These are phyloP conservation scores for Solanum chacoense DNA, from an alignment of 305 asterid species.

Conservation along the genomic window DNA sequence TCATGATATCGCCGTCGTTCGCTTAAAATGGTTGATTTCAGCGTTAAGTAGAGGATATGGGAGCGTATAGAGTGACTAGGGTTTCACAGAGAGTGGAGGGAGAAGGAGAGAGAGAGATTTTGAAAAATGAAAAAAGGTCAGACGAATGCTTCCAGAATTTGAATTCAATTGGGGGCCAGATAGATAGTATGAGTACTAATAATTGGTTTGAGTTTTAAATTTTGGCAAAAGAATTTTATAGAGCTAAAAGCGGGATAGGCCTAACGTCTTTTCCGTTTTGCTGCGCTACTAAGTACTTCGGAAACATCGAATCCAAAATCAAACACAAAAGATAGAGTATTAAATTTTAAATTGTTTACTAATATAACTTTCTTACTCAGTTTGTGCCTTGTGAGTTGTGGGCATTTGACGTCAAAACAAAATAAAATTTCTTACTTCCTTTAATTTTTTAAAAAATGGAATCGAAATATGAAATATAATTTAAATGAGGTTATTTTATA, in stretches of 20 bases:
- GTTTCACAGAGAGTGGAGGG: constrained; percentile 1
- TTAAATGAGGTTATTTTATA: neutral
- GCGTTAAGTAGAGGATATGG: neutral
- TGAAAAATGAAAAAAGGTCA: neutral
- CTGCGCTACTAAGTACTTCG: neutral
- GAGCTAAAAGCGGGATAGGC: neutral
- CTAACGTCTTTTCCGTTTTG: neutral
- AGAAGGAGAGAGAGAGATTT: neutral
- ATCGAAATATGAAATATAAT: no score
- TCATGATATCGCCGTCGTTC: constrained; percentile 25
- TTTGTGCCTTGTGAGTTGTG: neutral
- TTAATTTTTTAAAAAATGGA: no score
- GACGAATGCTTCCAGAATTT: neutral
- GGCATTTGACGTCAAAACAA: neutral
- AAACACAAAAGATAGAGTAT: neutral
- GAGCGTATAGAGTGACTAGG: constrained; percentile 5
- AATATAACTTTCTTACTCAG: no score
- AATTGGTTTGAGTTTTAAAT: neutral
- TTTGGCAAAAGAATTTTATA: neutral
- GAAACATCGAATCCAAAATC: neutral
- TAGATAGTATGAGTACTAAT: neutral
- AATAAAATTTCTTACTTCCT: neutral
- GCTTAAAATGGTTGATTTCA: constrained; percentile 3
- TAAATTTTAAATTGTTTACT: neutral
- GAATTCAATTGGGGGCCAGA: constrained; percentile 1